These are phyloP conservation scores for Phytophthora meadii DNA, from an alignment of 352 stramenopile genomes.

Conservation along the genomic window DNA sequence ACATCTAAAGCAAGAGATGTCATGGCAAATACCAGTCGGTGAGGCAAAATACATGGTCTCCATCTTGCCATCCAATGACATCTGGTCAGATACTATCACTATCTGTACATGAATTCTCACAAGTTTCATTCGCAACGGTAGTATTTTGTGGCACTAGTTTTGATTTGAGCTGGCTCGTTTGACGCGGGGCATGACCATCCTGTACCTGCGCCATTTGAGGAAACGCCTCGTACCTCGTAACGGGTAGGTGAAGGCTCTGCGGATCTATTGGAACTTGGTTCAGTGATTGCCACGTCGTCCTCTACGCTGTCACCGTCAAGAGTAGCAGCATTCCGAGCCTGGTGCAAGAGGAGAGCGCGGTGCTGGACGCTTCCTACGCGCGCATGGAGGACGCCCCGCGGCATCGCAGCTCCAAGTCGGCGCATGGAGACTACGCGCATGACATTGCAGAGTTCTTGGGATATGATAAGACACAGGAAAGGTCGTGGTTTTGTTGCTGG, in stretches of 20 bases:
- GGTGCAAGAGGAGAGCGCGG: conserved; percentile 28
- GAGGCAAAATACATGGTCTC: conserved; percentile 6
- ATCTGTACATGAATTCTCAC: neutral
- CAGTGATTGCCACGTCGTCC: neutral
- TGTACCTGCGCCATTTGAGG: conserved; percentile 6
- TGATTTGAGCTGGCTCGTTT: conserved; percentile 11
- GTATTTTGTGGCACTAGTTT: conserved; percentile 19
- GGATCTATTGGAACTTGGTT: conserved; percentile 1
- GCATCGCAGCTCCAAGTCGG: conserved; percentile 36
- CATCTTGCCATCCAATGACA: neutral
- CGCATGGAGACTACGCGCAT: conserved; percentile 20
- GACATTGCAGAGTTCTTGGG: conserved; percentile 5
- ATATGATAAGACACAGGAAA: conserved; percentile 13
- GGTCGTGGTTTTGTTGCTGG: conserved; percentile 25
- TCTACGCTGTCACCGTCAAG: conserved; percentile 11
- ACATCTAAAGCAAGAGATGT: neutral
- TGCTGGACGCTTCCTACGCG: conserved; percentile 31
- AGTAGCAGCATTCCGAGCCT: conserved; percentile 38
- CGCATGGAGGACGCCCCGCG: conserved; percentile 39
- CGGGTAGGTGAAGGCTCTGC: neutral
- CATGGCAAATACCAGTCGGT: neutral
- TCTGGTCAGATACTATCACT: neutral
- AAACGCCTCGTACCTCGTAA: conserved; percentile 22
- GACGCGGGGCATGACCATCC: neutral
- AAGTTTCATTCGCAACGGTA: conserved; percentile 26